Evolutionary conservation across 169 alveolate species (phyloP), one percentile per base, ranked within the genome.

Genomic region (Plasmodium inui): DNA sequence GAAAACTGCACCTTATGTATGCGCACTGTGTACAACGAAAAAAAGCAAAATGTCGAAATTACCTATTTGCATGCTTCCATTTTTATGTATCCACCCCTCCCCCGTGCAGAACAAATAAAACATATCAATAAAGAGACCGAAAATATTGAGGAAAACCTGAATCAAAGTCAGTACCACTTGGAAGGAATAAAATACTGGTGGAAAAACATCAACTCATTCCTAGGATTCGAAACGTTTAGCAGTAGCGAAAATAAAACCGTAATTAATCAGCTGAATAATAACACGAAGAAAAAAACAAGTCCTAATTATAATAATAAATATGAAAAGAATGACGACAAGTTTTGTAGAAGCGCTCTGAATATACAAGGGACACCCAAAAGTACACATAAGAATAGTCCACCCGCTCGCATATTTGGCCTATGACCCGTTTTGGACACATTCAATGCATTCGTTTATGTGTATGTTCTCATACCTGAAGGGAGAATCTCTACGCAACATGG

Each of bases 151-250:
- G 94, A 88, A 57, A 88, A 80, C 34, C 57, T 88, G 53, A 88
- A 88, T 28, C 88, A 88, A 88, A 88, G 89, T 61, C 89, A 88
- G 50, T 88, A 88, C 72, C 94, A 88, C 55, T 88, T 88, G 81
- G 86, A 88, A 39, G 94, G 94, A 22, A 88, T 88, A 88, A 88
- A 88, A 76, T 78, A 79, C 71, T 88, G 94, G 94, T 88, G 94
- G 94, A 88, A 78, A 88, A 88, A 79, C 50, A 88, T 88, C 34
- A 78, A 88, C 50, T 88, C 94, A 30, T 88, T 78, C 46, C 50
- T 88, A 76, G 94, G 94, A 10, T 88, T 88, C 22, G 83, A 88
- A 78, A 14, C 79, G 12, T 28, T 30, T 76, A 80, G 61, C 32
- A 76, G 71, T 61, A 88, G 71, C 82, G 94, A 88, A 88, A 79